These are phyloP conservation scores for Globisporangium paddicum DNA, from an alignment of 352 stramenopile genomes.

Conservation along the genomic window DNA sequence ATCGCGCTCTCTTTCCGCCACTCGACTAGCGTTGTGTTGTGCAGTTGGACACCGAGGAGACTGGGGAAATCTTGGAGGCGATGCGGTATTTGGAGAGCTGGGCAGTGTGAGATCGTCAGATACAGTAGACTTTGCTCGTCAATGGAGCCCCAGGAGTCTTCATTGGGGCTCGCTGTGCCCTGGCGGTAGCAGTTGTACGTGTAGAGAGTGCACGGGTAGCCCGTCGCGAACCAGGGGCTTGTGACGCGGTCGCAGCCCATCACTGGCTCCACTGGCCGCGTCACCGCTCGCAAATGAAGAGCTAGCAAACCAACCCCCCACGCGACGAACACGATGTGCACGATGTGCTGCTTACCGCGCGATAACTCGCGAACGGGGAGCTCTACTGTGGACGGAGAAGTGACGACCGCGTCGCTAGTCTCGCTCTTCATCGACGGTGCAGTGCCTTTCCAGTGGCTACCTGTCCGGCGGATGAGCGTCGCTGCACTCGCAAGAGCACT, in stretches of 20 bases:
- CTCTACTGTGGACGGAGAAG: no score
- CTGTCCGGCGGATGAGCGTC: background rate
- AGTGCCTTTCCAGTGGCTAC: no score
- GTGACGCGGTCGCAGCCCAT: background rate
- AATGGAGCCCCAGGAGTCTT: background rate
- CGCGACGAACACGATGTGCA: conserved; percentile 21
- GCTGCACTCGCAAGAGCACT: conserved; percentile 1
- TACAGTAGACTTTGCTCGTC: conserved; percentile 7
- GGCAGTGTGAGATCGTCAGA: conserved; percentile 6
- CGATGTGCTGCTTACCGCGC: background rate
- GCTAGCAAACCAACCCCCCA: conserved; percentile 18
- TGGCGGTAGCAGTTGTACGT: conserved; percentile 11
- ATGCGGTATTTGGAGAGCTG: background rate
- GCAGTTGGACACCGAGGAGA: background rate
- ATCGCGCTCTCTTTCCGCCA: conserved; percentile 4
- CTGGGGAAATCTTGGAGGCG: conserved; percentile 3
- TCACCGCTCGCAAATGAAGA: conserved; percentile 11
- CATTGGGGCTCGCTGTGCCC: background rate
- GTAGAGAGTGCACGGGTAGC: conserved; percentile 22
- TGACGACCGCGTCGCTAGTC: no score
- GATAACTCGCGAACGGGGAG: no score
- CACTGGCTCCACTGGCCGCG: background rate
- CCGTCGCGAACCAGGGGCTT: conserved; percentile 10
- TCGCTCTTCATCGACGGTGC: no score
- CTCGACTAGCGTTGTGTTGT: conserved; percentile 10